These are phyloP conservation scores for Emergomyces africanus DNA, from an alignment of 2,329 filamentous ascomycete genomes.

Conservation along the genomic window DNA sequence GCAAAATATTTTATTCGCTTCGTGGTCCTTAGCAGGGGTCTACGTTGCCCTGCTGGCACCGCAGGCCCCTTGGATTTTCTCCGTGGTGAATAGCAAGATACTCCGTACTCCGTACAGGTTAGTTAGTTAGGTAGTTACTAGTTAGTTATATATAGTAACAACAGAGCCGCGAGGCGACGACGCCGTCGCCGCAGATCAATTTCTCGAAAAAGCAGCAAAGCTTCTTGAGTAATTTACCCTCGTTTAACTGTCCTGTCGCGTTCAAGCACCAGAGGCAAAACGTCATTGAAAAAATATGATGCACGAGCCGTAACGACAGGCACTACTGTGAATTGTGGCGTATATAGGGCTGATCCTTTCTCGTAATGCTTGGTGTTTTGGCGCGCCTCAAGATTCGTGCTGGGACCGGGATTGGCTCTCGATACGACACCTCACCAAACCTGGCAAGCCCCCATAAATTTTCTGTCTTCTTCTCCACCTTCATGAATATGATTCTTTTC, in stretches of 20 bases:
- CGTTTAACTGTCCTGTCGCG: not conserved
- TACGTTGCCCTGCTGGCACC: not conserved
- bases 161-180: not conserved
- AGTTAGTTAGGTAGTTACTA: not conserved
- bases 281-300: too few species aligned
- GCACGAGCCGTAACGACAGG: too few species aligned
- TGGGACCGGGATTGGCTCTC: not conserved
- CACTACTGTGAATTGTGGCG: not conserved
- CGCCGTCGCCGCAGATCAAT: not conserved
- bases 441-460: not conserved
- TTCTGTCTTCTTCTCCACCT: not conserved
- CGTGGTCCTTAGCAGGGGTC: not conserved
- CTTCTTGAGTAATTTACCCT: not conserved
- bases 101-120: too few species aligned
- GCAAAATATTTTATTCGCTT: not conserved
- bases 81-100: not conserved
- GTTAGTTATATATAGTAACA: not conserved
- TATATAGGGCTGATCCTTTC: not conserved
- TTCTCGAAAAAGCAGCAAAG: not conserved
- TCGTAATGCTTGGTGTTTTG: not conserved
- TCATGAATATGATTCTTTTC: not conserved
- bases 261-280: too few species aligned
- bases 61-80: too few species aligned
- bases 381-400: not conserved
- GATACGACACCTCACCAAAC: not conserved